Evolutionary conservation across 352 stramenopile species (phyloP).

Genomic region (Phytophthora litchii): DNA sequence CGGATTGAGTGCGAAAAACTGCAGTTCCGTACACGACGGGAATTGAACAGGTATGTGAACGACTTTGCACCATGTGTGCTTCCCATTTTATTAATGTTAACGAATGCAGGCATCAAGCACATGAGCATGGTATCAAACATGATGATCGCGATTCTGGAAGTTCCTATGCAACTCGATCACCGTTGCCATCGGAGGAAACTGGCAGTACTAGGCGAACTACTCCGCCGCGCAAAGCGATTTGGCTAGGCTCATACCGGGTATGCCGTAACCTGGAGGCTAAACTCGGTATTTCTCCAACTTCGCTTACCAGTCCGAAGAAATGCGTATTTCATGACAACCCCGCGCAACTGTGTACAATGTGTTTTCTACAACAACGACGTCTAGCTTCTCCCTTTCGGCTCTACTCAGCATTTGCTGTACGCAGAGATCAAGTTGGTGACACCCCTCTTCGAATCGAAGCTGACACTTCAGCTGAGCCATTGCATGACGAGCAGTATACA

Average conservation of each 20-base stretch:
- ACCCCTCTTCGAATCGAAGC: conserved; percentile 32
- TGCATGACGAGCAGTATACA: conserved; percentile 27
- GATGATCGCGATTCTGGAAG: conserved; percentile 6
- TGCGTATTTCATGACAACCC: conserved; percentile 37
- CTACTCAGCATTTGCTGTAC: conserved; percentile 30
- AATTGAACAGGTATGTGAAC: conserved; percentile 38
- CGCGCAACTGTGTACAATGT: conserved; percentile 28
- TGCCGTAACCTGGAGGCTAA: conserved; percentile 47
- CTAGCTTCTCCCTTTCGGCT: conserved; percentile 35
- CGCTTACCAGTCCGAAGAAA: conserved; percentile 10
- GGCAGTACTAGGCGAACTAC: conserved; percentile 3
- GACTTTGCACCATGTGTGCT: neutral
- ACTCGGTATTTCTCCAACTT: conserved; percentile 26
- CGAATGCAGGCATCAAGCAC: conserved; percentile 21
- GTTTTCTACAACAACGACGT: conserved; percentile 31
- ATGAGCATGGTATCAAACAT: conserved; percentile 21
- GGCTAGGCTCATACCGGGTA: conserved; percentile 49
- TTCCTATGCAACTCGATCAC: conserved; percentile 8
- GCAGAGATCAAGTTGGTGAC: conserved; percentile 13
- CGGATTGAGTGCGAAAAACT: conserved; percentile 35
- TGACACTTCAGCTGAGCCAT: neutral
- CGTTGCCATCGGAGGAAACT: conserved; percentile 1
- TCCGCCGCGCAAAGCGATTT: conserved; percentile 31
- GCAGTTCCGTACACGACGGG: conserved; percentile 51
- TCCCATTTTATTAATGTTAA: neutral